Evolutionary conservation across 257 asterid genomes (phyloP).

Genomic region (Avicennia marina): DNA sequence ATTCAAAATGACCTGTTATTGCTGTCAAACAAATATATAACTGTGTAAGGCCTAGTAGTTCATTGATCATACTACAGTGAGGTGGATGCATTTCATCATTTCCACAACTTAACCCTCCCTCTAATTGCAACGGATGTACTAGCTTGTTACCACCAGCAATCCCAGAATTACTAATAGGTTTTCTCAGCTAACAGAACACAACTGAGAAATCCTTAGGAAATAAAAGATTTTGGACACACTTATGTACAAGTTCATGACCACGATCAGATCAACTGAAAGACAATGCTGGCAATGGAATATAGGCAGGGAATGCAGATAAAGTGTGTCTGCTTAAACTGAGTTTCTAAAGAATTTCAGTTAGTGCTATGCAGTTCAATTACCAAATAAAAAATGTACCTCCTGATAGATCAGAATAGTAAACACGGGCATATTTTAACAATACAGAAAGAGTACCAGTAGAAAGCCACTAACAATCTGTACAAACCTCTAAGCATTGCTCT

Average conservation of each 20-base stretch:
- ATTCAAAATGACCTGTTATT: slow-evolving; percentile 2
- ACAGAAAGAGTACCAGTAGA: background rate
- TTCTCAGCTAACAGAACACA: background rate
- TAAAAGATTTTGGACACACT: slow-evolving; percentile 3
- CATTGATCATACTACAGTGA: background rate
- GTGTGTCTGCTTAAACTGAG: background rate
- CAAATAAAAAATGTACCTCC: background rate
- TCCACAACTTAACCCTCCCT: too few species aligned
- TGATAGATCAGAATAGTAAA: slow-evolving; percentile 6
- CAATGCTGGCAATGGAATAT: background rate
- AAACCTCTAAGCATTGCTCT: slow-evolving; percentile 85
- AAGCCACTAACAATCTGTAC: slow-evolving; percentile 12
- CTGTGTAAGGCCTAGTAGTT: background rate
- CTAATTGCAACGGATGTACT: background rate
- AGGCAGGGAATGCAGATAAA: background rate
- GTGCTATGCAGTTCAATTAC: background rate
- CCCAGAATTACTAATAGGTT: background rate
- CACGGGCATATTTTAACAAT: background rate
- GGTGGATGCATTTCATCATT: too few species aligned
- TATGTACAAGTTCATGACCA: background rate
- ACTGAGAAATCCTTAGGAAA: background rate
- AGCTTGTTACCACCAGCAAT: background rate
- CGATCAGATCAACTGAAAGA: too few species aligned
- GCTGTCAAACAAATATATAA: background rate
- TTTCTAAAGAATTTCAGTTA: slow-evolving; percentile 3